Evolutionary conservation across 2,329 filamentous ascomycete species (phyloP).

Genomic region (Fusarium xyrophilum): DNA sequence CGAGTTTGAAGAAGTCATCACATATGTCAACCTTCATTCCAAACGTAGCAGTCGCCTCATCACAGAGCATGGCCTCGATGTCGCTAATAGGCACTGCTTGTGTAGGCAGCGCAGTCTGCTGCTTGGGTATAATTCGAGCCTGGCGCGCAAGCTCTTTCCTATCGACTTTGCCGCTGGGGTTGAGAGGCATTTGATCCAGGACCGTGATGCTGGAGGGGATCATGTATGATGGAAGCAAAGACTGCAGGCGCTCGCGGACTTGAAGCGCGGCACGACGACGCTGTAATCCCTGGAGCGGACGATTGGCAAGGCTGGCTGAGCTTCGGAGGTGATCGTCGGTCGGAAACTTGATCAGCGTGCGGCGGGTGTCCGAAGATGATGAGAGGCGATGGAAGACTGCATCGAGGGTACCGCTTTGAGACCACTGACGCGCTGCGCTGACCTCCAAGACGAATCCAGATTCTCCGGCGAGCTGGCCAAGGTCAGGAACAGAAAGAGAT

Average conservation of each 20-base stretch:
- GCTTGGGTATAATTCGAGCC: background rate
- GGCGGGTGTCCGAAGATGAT: accelerated
- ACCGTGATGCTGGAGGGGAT: conserved; percentile 33
- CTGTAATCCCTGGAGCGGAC: conserved; percentile 19
- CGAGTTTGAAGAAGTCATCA: conserved; percentile 11
- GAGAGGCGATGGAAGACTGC: background rate
- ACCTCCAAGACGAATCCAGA: background rate
- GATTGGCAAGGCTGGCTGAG: conserved; percentile 13
- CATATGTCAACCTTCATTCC: background rate
- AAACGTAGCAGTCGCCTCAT: background rate
- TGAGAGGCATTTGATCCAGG: conserved; percentile 39
- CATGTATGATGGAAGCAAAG: conserved; percentile 39
- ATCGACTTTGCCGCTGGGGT: conserved; percentile 39
- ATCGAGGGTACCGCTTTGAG: background rate
- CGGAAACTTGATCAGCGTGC: background rate
- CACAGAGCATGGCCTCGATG: background rate
- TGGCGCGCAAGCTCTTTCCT: conserved; percentile 16
- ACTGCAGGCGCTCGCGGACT: conserved; percentile 1
- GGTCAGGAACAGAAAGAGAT: background rate
- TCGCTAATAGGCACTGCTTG: background rate
- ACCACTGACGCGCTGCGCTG: background rate
- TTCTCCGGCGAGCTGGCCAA: accelerated
- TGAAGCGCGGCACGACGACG: background rate
- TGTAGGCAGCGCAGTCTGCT: background rate
- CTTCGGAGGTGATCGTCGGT: background rate